Evolutionary conservation across 495 filamentous ascomycete species (phyloP).

Genomic region (Aspergillus haitiensis): DNA sequence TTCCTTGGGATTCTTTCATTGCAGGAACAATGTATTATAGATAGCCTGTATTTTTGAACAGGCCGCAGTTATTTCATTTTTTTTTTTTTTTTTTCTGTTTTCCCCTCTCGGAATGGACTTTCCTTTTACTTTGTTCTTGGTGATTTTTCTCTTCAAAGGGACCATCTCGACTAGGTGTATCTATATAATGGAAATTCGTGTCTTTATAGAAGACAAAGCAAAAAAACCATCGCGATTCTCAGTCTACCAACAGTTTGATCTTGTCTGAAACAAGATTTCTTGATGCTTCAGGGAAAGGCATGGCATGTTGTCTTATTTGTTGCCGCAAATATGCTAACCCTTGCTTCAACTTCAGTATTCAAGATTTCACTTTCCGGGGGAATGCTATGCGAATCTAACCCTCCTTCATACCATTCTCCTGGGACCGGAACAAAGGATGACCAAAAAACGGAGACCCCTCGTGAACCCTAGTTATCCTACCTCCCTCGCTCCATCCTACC

Average conservation of each 20-base stretch:
- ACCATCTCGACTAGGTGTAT: no score
- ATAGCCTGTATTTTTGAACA: conserved; percentile 18
- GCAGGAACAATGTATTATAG: conserved; percentile 32
- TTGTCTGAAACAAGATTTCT: no score
- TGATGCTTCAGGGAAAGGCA: no score
- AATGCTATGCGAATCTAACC: no score
- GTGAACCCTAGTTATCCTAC: no score
- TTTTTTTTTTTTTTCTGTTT: conserved; percentile 8
- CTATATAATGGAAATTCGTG: no score
- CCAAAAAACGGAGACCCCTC: no score
- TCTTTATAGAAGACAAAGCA: not conserved
- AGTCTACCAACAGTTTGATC: no score
- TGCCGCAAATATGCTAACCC: conserved; percentile 1
- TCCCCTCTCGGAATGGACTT: not conserved
- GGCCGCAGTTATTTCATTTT: conserved; percentile 5
- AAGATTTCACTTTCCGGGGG: not conserved
- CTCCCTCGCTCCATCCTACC: no score
- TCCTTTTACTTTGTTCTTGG: not conserved
- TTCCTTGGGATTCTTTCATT: conserved; percentile 18
- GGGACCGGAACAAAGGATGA: no score
- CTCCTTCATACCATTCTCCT: no score
- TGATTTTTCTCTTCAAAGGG: no score
- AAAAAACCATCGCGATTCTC: not conserved
- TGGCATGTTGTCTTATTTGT: not conserved
- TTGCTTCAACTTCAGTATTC: conserved; percentile 3